Conservation (phyloP, 768 basidiomycete genomes). For the Podaxis sp. region DNA sequence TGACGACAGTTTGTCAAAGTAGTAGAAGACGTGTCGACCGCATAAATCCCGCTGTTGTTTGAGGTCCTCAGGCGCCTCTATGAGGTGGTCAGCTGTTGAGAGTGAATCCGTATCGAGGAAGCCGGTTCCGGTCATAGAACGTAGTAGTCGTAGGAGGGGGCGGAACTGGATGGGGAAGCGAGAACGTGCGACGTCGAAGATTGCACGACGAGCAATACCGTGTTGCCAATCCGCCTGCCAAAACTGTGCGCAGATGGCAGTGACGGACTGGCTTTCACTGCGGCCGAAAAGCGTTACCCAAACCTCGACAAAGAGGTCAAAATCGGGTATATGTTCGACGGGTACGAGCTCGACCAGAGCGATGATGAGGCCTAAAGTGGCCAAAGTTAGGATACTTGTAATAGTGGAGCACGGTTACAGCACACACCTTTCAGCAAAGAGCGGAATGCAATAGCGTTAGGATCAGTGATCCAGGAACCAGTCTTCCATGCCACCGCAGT, state of each 20-base stretch:
- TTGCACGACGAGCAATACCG: conserved; percentile 64
- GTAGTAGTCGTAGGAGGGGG: conserved; percentile 65
- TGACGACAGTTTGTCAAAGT: conserved; percentile 65
- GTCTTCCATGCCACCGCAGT: conserved; percentile 66
- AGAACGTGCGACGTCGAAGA: conserved; percentile 78
- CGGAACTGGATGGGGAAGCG: conserved; percentile 80
- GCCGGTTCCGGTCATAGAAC: conserved; percentile 72
- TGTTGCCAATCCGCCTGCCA: conserved; percentile 77
- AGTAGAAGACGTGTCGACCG: conserved; percentile 68
- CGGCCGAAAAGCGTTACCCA: conserved; percentile 81
- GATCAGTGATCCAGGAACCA: conserved; percentile 65
- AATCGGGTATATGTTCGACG: conserved; percentile 74
- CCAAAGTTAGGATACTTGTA: background rate
- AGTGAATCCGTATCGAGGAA: conserved; percentile 73
- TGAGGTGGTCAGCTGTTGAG: conserved; percentile 40
- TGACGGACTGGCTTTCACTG: conserved; percentile 60
- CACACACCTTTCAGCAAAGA: conserved; percentile 78
- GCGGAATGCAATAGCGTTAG: conserved; percentile 75
- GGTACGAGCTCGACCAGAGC: conserved; percentile 69
- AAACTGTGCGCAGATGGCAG: conserved; percentile 72
- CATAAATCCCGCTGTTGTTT: conserved; percentile 42
- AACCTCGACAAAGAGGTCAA: conserved; percentile 64
- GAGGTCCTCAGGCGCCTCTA: conserved; percentile 32
- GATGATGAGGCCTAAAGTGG: conserved; percentile 64
- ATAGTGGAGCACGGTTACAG: background rate